A percentile compares a stretch with the other conserved stretches of the same genome.
These are phyloP conservation scores for Phytophthora idaei DNA, from an alignment of 352 stramenopile genomes.

Conservation along the genomic window DNA sequence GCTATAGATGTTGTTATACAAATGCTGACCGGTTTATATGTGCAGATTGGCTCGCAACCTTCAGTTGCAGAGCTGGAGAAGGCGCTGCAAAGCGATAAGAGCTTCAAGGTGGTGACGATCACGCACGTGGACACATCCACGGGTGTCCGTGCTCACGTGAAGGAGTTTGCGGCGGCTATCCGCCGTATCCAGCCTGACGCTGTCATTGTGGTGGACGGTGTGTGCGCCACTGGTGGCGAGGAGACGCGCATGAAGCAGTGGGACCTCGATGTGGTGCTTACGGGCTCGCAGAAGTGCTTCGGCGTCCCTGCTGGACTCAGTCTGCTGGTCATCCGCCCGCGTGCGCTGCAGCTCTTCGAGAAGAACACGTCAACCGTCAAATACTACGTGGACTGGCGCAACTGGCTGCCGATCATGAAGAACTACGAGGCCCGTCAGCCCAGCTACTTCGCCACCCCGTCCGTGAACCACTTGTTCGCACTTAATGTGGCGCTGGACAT, in stretches of 20 bases:
- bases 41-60: constrained; percentile 61
- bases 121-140: constrained; percentile 84
- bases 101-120: constrained; percentile 76
- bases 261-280: constrained; percentile 82
- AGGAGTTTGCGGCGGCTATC: constrained; percentile 61
- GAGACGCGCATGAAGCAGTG: constrained; percentile 84
- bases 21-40: constrained; percentile 2
- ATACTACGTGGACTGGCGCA: constrained; percentile 83
- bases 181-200: constrained; percentile 65
- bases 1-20: not conserved
- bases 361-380: constrained; percentile 57
- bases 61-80: constrained; percentile 53
- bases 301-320: constrained; percentile 72
- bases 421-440: constrained; percentile 79
- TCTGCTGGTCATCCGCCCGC: constrained; percentile 68
- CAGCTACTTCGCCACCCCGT: constrained; percentile 80
- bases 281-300: constrained; percentile 81
- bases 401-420: constrained; percentile 87
- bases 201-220: constrained; percentile 71
- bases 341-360: constrained; percentile 70
- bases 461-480: constrained; percentile 81
- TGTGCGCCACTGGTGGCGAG: constrained; percentile 73
- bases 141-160: constrained; percentile 64
- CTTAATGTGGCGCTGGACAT: constrained; percentile 73
- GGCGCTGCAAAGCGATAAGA: constrained; percentile 40